These are phyloP conservation scores for Leishmania braziliensis DNA, from an alignment of 208 protist genomes.

Conservation along the genomic window DNA sequence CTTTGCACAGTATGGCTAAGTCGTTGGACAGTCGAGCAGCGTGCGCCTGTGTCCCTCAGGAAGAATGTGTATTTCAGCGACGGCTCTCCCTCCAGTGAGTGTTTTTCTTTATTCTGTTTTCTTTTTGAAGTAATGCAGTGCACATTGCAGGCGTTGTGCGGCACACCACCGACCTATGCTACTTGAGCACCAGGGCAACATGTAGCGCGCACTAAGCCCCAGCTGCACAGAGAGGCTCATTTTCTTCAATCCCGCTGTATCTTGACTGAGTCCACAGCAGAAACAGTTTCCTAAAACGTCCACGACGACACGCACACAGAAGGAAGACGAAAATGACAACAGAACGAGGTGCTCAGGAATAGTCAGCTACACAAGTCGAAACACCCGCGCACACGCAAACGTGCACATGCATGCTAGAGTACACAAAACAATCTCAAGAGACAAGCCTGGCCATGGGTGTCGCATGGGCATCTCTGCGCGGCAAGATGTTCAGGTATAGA, in stretches of 20 bases:
- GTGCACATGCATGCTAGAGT: not conserved
- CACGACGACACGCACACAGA: not conserved
- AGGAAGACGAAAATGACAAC: not conserved
- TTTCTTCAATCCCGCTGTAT: not conserved
- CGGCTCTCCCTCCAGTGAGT: not conserved
- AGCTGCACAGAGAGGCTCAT: not conserved
- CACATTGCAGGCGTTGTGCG: not conserved
- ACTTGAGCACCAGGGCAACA: not conserved
- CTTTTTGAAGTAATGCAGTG: not conserved
- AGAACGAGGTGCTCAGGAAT: not conserved
- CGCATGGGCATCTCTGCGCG: not conserved
- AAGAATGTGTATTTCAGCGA: constrained; percentile 10
- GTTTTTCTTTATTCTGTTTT: not conserved
- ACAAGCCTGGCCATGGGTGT: not conserved
- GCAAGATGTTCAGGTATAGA: not conserved
- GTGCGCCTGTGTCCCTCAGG: constrained; percentile 5
- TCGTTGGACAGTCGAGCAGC: no score
- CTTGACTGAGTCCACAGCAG: not conserved
- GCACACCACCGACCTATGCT: not conserved
- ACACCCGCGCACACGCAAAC: not conserved
- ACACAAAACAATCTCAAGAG: not conserved
- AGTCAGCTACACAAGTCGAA: not conserved
- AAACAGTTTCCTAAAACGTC: not conserved
- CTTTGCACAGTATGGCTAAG: not conserved
- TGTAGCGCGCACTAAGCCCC: not conserved